Base-by-base conservation (phyloP, 352 stramenopile species). In the Salisapilia sapeloensis region DNA sequence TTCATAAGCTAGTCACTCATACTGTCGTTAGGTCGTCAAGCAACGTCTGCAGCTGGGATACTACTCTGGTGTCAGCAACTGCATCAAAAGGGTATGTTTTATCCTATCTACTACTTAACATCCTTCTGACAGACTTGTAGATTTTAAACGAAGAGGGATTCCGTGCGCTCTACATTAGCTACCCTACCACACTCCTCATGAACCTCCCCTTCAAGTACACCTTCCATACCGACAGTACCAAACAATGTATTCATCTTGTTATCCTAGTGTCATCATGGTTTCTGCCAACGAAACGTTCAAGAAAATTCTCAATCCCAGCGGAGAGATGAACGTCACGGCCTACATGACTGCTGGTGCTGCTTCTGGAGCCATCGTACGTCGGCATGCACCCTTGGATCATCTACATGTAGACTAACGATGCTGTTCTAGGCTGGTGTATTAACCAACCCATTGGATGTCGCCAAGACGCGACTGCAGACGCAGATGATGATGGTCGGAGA, bases 11-110 rank as follows among this genome's bases (percentile, higher is more conserved):
- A 7, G 6, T 35, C 13, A 21, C 13, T 27, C 32, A 4, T 19
- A 21, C 10, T 14, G 11, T 25, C 39, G 6, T 10, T 53, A 85
- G 70, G 93, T 98, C 0, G 56, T 99, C 28, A 99, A 99, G 67
- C 95, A 99, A 63, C 75, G 95, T 20, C 65, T 99, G 48, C 95
- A 99, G 61, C 77, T 99, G 44, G 94, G 95, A 35, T 96, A 98
- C 60, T 98, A 99, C 62, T 63, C 58, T 21, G 91, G 90, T 44
- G 71, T 96, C 13, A 30, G 46, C 10, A 67, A 97, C 55, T 93
- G 84, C 50, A 78, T 97, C 40, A 58, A 75, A 30, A 76, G 59
- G 49, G 67, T 84, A 58, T 19, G 46, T 35, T 10, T 53, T 22
- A 39, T 21, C 27, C 23, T 18, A 11, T 23, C 17, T n/a, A n/a